Evolutionary conservation across 768 basidiomycete genomes (phyloP).

Genomic region (Phaeotremella fagi): DNA sequence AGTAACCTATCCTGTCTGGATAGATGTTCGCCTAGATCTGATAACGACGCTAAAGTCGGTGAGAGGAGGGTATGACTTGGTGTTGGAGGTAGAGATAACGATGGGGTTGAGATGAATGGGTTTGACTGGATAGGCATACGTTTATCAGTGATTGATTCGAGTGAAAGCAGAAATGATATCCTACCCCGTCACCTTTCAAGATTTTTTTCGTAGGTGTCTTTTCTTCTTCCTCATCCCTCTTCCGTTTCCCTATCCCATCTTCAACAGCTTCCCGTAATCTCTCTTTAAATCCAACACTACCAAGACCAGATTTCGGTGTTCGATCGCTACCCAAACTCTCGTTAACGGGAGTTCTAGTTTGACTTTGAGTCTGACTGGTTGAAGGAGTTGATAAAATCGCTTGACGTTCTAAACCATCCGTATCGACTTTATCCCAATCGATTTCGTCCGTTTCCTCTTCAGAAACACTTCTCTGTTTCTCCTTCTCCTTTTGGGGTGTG

Average conservation of each 20-base stretch:
- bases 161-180: neutral
- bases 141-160: neutral
- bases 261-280: constrained; percentile 14
- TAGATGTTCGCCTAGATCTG: constrained; percentile 29
- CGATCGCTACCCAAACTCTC: neutral
- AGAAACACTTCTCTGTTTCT: neutral
- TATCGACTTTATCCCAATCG: constrained; percentile 34
- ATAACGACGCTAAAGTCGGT: constrained; percentile 14
- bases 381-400: constrained; percentile 31
- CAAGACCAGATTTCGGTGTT: neutral
- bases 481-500: too few species aligned
- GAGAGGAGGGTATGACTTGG: constrained; percentile 18
- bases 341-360: neutral
- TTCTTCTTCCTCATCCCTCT: constrained; percentile 15
- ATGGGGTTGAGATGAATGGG: constrained; percentile 21
- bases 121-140: constrained; percentile 5
- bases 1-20: constrained; percentile 33
- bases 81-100: constrained; percentile 4
- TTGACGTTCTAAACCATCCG: constrained; percentile 32
- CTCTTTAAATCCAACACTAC: constrained; percentile 4
- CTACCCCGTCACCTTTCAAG: neutral
- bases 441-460: constrained; percentile 9
- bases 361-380: constrained; percentile 14
- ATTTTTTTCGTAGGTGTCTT: constrained; percentile 16
- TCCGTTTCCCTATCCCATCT: constrained; percentile 21